These are phyloP conservation scores for Straminergon stramineum DNA, from an alignment of 225 moss, liverwort and hornwort species.

Conservation along the genomic window DNA sequence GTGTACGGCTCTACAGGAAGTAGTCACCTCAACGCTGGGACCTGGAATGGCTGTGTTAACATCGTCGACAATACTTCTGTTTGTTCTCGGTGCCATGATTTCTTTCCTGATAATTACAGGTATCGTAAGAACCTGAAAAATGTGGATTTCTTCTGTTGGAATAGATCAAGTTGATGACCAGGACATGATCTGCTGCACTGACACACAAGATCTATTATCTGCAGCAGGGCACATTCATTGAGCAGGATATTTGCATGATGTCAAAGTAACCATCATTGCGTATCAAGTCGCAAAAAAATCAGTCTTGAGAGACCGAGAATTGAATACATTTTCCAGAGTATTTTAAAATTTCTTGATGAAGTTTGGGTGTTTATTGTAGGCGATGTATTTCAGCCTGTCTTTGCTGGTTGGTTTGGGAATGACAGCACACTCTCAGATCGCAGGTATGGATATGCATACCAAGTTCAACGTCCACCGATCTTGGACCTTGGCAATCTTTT, in stretches of 20 bases:
- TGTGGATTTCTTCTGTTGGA: neutral
- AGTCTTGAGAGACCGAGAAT: neutral
- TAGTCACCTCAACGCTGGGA: constrained; percentile 70
- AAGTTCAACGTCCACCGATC: neutral
- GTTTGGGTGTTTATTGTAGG: constrained; percentile 30
- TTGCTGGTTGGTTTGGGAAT: constrained; percentile 49
- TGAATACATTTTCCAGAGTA: neutral
- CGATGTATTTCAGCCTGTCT: constrained; percentile 76
- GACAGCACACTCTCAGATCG: constrained; percentile 47
- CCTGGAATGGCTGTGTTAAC: constrained; percentile 61
- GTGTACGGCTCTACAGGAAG: constrained; percentile 37
- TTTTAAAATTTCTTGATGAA: neutral
- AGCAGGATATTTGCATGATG: neutral
- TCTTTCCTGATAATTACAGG: constrained; percentile 95
- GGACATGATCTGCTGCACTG: neutral
- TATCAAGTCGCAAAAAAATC: neutral
- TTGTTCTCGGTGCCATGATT: constrained; percentile 77
- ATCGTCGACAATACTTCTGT: constrained; percentile 62
- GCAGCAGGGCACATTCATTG: neutral
- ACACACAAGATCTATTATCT: neutral
- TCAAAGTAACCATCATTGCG: neutral
- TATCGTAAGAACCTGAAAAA: neutral
- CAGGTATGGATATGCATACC: constrained; percentile 29
- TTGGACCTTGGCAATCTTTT: neutral
- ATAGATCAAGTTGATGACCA: neutral